Evolutionary conservation across 257 asterid genomes (phyloP).

Genomic region (Cruciata laevipes): DNA sequence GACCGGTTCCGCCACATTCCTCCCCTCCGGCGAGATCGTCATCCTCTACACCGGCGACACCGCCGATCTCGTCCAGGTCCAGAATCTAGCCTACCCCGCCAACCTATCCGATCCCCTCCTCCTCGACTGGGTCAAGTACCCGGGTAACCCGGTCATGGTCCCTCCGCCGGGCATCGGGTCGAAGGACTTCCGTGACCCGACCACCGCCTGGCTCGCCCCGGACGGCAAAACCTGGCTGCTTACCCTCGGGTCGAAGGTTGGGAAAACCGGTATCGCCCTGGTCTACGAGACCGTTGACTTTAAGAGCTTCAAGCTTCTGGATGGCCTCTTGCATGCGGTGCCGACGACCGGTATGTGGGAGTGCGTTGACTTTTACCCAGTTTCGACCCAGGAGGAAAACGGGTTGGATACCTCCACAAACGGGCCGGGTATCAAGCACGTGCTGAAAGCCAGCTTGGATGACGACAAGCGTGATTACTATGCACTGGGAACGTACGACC

Average conservation of each 20-base stretch:
- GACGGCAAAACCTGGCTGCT: constrained; percentile 51
- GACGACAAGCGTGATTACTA: constrained; percentile 57
- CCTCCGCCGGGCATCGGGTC: constrained; percentile 73
- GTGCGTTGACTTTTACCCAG: constrained; percentile 77
- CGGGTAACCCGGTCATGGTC: constrained; percentile 53
- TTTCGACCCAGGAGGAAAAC: constrained; percentile 30
- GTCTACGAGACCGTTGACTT: constrained; percentile 64
- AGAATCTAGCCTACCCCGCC: constrained; percentile 71
- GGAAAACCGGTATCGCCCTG: constrained; percentile 51
- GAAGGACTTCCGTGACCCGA: constrained; percentile 73
- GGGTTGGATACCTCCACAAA: constrained; percentile 68
- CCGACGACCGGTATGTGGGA: constrained; percentile 92
- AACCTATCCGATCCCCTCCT: constrained; percentile 73
- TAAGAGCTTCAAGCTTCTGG: constrained; percentile 29
- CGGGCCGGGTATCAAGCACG: constrained; percentile 62
- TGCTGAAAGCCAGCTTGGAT: constrained; percentile 62
- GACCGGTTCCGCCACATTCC: constrained; percentile 86
- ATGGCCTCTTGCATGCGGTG: constrained; percentile 46
- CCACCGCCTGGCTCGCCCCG: constrained; percentile 71
- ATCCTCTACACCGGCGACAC: constrained; percentile 78
- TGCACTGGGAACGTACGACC: constrained; percentile 60
- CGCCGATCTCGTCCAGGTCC: constrained; percentile 55
- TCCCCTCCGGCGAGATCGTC: constrained; percentile 54
- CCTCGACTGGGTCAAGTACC: constrained; percentile 59
- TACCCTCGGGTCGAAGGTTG: constrained; percentile 55